Evolutionary conservation across 495 filamentous ascomycete species (phyloP), one percentile per base, ranked within the genome.

Genomic region (Ramalina intermedia): DNA sequence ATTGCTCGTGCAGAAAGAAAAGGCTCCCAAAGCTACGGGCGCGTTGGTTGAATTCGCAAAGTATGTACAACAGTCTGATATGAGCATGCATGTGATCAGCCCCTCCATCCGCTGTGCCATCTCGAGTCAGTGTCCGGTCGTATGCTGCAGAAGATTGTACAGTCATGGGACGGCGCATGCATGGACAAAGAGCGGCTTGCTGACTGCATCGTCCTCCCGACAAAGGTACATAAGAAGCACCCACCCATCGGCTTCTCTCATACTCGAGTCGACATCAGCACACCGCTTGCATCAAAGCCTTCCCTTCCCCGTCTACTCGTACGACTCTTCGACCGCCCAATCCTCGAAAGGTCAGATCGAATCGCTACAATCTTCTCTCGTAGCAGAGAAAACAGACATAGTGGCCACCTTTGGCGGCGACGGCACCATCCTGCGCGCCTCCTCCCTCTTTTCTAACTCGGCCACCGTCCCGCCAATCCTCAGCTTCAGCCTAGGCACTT

Each of bases 401-500:
- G 81, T 84, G 2, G 76, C 85, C 36, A 96, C 93, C 0, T 74
- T 98, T 41, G 91, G 91, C 37, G 91, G 91, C 50, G 91, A 98
- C 65, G 91, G 91, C 39, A 98, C 91, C 6, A 95, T 98, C 42
- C 66, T 98, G 17, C 88, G 83, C 51, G 91, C 91, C 11, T 81
- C 87, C 3, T 93, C 86, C 18, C 73, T 98, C 13, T 98, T 96
- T 66, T 82, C 85, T 14, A 83, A 80, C n/a, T 79, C 82, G 21
- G 64, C 74, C 38, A 75, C 78, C 37, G 88, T 96, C 0, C 91
- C 91, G 0, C 91, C 93, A 0, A 81, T 96, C n/a, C 69, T 98
- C 20, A 83, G 82, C 11, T 98, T 98, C 64, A 90, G 86, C 61
- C 95, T 98, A 88, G 91, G 91, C 6, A 89, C 89, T 0, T 67